Percentiles rank a stretch among this genome's conserved stretches.
These are phyloP conservation scores for Helicocarpus griseus DNA, from an alignment of 2,329 filamentous ascomycete genomes.

Conservation along the genomic window DNA sequence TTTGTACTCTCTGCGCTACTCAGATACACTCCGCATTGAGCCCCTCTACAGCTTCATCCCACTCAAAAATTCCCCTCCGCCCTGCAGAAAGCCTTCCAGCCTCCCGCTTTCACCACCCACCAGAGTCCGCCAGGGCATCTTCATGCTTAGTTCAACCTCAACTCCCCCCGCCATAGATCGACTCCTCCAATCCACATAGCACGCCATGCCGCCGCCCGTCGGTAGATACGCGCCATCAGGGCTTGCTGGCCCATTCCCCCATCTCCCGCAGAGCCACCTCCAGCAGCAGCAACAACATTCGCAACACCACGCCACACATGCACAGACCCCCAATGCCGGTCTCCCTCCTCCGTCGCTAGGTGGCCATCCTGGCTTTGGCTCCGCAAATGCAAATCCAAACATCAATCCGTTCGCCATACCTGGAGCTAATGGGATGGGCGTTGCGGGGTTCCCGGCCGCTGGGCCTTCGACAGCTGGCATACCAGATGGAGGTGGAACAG, in stretches of 20 bases:
- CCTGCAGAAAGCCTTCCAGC: neutral
- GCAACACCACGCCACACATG: conserved; percentile 30
- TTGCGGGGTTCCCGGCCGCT: conserved; percentile 46
- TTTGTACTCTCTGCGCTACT: neutral
- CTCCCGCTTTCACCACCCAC: conserved; percentile 6
- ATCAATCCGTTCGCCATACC: conserved; percentile 55
- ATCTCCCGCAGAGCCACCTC: conserved; percentile 44
- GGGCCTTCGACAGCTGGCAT: conserved; percentile 41
- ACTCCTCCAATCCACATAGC: conserved; percentile 12
- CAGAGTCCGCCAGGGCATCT: conserved; percentile 9
- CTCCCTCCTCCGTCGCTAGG: conserved; percentile 51
- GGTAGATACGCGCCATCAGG: conserved; percentile 49
- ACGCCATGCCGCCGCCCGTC: conserved; percentile 49
- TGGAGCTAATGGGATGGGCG: conserved; percentile 48
- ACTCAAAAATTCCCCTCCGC: neutral
- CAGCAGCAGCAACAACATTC: conserved; percentile 34
- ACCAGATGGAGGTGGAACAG: conserved; percentile 47
- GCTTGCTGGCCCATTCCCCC: conserved; percentile 50
- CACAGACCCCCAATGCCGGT: conserved; percentile 37
- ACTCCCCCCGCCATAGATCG: conserved; percentile 11
- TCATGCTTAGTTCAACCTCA: conserved; percentile 14
- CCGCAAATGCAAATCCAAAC: conserved; percentile 52
- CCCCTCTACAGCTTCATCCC: neutral
- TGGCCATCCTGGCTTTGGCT: conserved; percentile 60
- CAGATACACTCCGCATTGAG: neutral